phyloP scores from a whole-genome alignment of 768 basidiomycete species.

The Kwoniella bestiolae region DNA sequence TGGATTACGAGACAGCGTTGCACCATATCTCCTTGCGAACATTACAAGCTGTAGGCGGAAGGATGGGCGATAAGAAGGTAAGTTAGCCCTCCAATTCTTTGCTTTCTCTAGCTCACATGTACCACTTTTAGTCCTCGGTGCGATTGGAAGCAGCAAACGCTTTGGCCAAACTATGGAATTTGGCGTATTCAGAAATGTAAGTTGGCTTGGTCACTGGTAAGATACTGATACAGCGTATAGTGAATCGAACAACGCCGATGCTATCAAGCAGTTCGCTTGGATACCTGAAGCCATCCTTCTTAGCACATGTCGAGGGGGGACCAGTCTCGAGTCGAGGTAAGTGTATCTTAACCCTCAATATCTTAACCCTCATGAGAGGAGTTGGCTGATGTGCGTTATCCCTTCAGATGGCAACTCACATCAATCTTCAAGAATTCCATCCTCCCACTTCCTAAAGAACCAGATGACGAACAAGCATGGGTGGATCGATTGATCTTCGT shows the following conservation, averaged over 20 bases:
- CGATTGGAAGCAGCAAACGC: slow-evolving; percentile 71
- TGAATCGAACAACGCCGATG: slow-evolving; percentile 75
- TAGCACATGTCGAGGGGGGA: slow-evolving; percentile 59
- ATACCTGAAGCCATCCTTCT: slow-evolving; percentile 78
- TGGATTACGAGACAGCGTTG: slow-evolving; percentile 88
- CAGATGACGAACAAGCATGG: slow-evolving; percentile 76
- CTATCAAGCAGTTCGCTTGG: slow-evolving; percentile 84
- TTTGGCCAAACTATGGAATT: slow-evolving; percentile 75
- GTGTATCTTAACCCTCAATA: slow-evolving; percentile 27
- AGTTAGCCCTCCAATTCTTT: slow-evolving; percentile 20
- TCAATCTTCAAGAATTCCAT: slow-evolving; percentile 72
- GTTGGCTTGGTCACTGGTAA: slow-evolving; percentile 47
- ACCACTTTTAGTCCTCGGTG: slow-evolving; percentile 49
- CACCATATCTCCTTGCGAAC: slow-evolving; percentile 74
- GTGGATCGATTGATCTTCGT: slow-evolving; percentile 77
- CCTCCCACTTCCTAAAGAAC: slow-evolving; percentile 71
- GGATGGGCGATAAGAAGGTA: slow-evolving; percentile 86
- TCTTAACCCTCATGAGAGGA: background rate
- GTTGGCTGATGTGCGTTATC: background rate
- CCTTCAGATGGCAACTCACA: slow-evolving; percentile 58
- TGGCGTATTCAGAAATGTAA: slow-evolving; percentile 89
- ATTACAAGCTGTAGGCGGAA: slow-evolving; percentile 68
- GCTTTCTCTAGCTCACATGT: background rate
- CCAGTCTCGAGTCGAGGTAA: slow-evolving; percentile 67
- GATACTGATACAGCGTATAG: slow-evolving; percentile 59